A percentile compares a stretch with the other conserved stretches of the same genome.
Conservation (phyloP, 257 asterid genomes). For the Anisodus tanguticus region DNA sequence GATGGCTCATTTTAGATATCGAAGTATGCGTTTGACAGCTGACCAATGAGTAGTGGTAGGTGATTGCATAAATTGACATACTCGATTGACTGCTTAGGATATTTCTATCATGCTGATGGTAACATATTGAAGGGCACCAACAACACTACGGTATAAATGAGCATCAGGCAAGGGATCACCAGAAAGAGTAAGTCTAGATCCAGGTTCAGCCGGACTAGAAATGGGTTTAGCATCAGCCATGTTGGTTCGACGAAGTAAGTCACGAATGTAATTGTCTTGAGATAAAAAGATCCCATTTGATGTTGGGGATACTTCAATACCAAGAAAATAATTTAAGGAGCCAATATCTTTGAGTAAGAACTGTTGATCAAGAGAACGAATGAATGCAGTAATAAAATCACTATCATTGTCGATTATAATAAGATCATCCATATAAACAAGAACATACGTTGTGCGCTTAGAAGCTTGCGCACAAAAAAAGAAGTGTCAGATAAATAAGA, state of each 20-base stretch:
- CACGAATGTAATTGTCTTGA: not conserved
- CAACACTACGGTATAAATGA: not conserved
- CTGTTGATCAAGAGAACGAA: not conserved
- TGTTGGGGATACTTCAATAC: not conserved
- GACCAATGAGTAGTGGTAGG: not conserved
- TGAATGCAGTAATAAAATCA: not conserved
- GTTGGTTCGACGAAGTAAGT: not conserved
- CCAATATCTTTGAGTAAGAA: not conserved
- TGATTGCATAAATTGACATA: not conserved
- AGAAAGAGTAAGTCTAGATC: not conserved
- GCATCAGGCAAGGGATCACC: not conserved
- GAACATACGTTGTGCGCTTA: no score
- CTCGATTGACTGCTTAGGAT: not conserved
- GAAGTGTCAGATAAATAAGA: not conserved
- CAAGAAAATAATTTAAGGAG: not conserved
- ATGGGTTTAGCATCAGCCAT: not conserved
- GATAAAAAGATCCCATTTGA: not conserved
- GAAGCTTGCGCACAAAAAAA: not conserved
- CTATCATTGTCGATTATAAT: not conserved
- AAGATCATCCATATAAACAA: no score
- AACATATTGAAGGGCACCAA: not conserved
- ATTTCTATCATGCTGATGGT: not conserved
- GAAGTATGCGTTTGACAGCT: not conserved
- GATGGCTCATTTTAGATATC: not conserved
- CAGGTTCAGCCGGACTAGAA: not conserved